These are phyloP conservation scores for Aspergillus olivimuriae DNA, from an alignment of 495 filamentous ascomycete genomes.

Conservation along the genomic window DNA sequence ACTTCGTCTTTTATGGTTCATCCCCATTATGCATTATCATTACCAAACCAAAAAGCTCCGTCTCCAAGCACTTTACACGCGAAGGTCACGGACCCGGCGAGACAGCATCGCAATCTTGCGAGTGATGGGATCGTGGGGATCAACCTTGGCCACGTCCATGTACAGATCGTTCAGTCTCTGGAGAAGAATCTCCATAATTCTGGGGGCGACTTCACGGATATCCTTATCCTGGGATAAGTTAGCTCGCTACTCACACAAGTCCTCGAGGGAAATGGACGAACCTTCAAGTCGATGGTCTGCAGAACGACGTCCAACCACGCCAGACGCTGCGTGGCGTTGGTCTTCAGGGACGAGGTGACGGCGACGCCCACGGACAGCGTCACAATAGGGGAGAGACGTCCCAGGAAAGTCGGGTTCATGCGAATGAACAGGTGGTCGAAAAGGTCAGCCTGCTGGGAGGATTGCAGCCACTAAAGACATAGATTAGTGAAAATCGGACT, in stretches of 20 bases:
- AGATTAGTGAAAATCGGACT: neutral
- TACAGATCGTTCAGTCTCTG: slow-evolving; percentile 66
- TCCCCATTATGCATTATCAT: neutral
- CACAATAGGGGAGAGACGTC: slow-evolving; percentile 63
- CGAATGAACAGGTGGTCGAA: slow-evolving; percentile 77
- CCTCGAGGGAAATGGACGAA: slow-evolving; percentile 20
- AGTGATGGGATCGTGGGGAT: slow-evolving; percentile 55
- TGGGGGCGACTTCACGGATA: slow-evolving; percentile 55
- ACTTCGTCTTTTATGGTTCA: neutral
- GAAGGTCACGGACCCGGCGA: slow-evolving; percentile 49
- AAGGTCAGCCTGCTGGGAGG: slow-evolving; percentile 61
- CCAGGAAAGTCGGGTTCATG: slow-evolving; percentile 65
- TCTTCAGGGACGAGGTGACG: slow-evolving; percentile 63
- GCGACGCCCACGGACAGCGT: slow-evolving; percentile 78
- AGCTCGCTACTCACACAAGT: neutral
- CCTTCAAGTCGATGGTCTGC: slow-evolving; percentile 40
- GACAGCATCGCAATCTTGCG: slow-evolving; percentile 54
- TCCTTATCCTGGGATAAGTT: slow-evolving; percentile 56
- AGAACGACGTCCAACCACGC: slow-evolving; percentile 74
- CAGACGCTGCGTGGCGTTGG: slow-evolving; percentile 60
- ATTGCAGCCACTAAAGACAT: slow-evolving; percentile 76
- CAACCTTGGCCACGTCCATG: slow-evolving; percentile 54
- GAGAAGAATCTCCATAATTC: slow-evolving; percentile 66
- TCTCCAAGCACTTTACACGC: slow-evolving; percentile 9
- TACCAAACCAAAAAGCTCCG: neutral